phyloP scores from a whole-genome alignment of 148 eudicot species.

The Heliosperma pusillum region DNA sequence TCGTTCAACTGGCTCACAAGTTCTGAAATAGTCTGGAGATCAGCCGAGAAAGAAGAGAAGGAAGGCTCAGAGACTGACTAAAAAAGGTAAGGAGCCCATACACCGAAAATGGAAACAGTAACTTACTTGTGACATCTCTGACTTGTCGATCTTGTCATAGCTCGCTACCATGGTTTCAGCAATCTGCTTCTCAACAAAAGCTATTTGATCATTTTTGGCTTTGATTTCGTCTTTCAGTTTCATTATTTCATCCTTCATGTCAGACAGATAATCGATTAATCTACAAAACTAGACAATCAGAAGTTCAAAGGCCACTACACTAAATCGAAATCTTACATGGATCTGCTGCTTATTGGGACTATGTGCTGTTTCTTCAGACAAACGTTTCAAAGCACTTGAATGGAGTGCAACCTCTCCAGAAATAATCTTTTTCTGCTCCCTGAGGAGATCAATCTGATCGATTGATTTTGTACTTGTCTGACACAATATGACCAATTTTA shows the following conservation, averaged over 20 bases:
- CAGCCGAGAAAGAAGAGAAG: conserved; percentile 5
- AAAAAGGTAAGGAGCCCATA: not conserved
- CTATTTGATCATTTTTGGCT: conserved; percentile 68
- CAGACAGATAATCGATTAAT: conserved; percentile 18
- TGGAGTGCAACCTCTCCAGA: conserved; percentile 93
- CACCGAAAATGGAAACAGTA: conserved; percentile 6
- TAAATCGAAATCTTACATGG: conserved; percentile 44
- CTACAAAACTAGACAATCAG: not conserved
- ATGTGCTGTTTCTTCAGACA: conserved; percentile 69
- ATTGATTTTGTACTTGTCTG: conserved; percentile 71
- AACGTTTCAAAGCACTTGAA: conserved; percentile 77
- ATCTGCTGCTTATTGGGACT: conserved; percentile 60
- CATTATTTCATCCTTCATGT: conserved; percentile 64
- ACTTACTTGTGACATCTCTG: conserved; percentile 68
- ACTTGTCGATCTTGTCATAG: conserved; percentile 44
- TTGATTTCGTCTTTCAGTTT: conserved; percentile 66
- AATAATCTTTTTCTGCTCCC: conserved; percentile 92
- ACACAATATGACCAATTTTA: conserved; percentile 22
- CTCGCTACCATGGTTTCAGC: conserved; percentile 44
- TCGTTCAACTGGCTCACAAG: conserved; percentile 76
- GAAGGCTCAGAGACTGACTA: conserved; percentile 5
- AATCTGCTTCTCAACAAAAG: conserved; percentile 70
- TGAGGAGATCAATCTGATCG: conserved; percentile 87
- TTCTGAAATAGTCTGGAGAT: conserved; percentile 67
- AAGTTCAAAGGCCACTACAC: conserved; percentile 1